Evolutionary conservation across 192 early-diverging fungal genomes (phyloP), one percentile per base, ranked within the genome.

Genomic region (Backusella circina): DNA sequence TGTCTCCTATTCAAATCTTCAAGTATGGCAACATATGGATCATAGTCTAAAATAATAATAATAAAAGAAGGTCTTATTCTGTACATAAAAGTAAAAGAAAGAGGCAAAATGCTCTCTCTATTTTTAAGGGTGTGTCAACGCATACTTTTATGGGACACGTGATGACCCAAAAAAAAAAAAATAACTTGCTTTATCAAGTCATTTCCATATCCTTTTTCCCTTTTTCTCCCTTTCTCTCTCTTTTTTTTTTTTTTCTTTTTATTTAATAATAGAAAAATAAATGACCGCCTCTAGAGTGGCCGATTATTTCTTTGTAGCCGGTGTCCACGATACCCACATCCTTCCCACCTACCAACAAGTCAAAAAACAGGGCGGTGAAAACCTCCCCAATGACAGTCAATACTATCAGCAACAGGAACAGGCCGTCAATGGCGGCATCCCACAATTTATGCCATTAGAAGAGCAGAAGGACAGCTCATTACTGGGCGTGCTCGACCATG

Each of bases 261-360:
- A 15, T 41, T 41, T 41, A 16, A 2, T 41, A 16, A 41, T 15
- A 18, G 0, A 47, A 47, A 47, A 16, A 47, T 18, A 54, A 54
- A 54, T 54, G 51, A 26, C 51, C 7, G 47, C 70, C 47, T 64
- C 72, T 50, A 72, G 77, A 13, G 7, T 81, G 32, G 79, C 79
- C 2, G 79, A 81, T 32, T 81, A 81, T 28, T 81, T 81, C 37
- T 81, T 77, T 73, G 79, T 81, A 23, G 71, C 72, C 0, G 79
- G 79, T 36, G 57, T 81, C 0, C 75, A 77, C 32, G 79, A 81
- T 51, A 50, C 38, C 1, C 44, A 81, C n/a, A 21, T 81, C 32
- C 28, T 81, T 35, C 10, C 72, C 1, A 72, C 75, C 16, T 79
- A 75, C 31, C 64, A 79, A 32, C 23, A 57, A n/a, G 61, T 51